These are phyloP conservation scores for Sporobolus alterniflorus DNA, from an alignment of 202 grass and related monocot genomes.

Conservation along the genomic window DNA sequence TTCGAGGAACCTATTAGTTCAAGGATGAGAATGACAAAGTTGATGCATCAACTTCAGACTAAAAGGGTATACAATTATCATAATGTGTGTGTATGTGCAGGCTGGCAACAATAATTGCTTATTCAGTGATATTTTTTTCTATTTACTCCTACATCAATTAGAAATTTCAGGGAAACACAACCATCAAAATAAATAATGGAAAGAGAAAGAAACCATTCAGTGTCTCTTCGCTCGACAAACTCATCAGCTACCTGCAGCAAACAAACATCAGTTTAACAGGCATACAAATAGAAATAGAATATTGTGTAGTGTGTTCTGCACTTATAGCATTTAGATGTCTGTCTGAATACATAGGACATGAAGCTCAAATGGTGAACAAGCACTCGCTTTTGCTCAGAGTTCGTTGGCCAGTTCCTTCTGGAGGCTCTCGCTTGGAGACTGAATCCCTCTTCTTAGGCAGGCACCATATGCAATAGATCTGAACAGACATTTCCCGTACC, in stretches of 20 bases:
- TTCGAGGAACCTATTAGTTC: conserved; percentile 76
- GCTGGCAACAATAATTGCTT: background rate
- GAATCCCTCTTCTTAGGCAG: conserved; percentile 69
- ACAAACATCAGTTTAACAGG: conserved; percentile 16
- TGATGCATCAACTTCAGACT: background rate
- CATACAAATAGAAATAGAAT: background rate
- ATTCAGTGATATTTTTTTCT: conserved; percentile 3
- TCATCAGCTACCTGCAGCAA: conserved; percentile 84
- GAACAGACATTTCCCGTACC: conserved; percentile 93
- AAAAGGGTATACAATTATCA: background rate
- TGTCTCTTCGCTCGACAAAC: conserved; percentile 89
- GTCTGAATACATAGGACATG: background rate
- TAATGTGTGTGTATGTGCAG: background rate
- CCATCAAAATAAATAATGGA: background rate
- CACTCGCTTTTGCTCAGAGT: conserved; percentile 74
- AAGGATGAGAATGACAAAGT: background rate
- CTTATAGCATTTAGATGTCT: background rate
- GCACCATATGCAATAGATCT: conserved; percentile 80
- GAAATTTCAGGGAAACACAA: background rate
- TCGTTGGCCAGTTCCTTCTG: conserved; percentile 96
- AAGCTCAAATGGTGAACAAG: background rate
- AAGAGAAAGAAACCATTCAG: conserved; percentile 70
- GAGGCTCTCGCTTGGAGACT: conserved; percentile 66
- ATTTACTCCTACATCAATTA: background rate
- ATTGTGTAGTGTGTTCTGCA: background rate